Evolutionary conservation across 208 protist species (phyloP), one percentile per base, ranked within the genome.

Genomic region (Leishmania braziliensis): DNA sequence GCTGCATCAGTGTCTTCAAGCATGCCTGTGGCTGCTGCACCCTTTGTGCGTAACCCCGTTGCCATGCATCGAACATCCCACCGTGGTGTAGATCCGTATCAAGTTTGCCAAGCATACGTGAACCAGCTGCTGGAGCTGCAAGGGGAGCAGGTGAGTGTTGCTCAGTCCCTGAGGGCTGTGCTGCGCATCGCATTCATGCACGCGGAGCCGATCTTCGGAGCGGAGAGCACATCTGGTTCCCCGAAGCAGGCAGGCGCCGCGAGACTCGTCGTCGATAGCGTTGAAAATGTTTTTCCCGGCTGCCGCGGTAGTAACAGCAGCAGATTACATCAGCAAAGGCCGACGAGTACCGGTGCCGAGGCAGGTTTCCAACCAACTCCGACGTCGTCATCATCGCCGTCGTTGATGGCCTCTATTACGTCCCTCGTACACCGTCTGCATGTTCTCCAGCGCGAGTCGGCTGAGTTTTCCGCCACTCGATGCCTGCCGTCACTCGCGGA

Each of bases 361-460:
- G n/a, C n/a, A 23, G 18, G 39, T 3, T 43, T 43, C 26, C 75
- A 51, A 69, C 76, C 50, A 18, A 8, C 60, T 23, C 39, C 65
- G 16, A 29, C 50, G 51, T n/a, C 80, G 51, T 77, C 81, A 51
- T 70, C 75, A 20, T 48, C 53, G 39, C 26, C 6, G 23, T 36
- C 39, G 12, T 68, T 48, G 74, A 20, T 50, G 36, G 18, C 74
- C 39, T 68, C 74, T n/a, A 20, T 65, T 8, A 29, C 26, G 33
- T 48, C 36, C 39, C 74, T 82, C 48, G 82, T 77, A 5, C 62
- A 80, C 36, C 82, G 82, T 39, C 78, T 86, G 23, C 82, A 53
- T 36, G 66, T 86, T 18, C 66, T 82, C 65, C 82, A 86, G 78
- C 78, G 53, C 36, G 82, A 86, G 78, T 79, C 78, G 43, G 66